A percentile compares a stretch with the other conserved stretches of the same genome.
These are phyloP conservation scores for Salinomyces thailandicus DNA, from an alignment of 2,329 filamentous ascomycete genomes.

Conservation along the genomic window DNA sequence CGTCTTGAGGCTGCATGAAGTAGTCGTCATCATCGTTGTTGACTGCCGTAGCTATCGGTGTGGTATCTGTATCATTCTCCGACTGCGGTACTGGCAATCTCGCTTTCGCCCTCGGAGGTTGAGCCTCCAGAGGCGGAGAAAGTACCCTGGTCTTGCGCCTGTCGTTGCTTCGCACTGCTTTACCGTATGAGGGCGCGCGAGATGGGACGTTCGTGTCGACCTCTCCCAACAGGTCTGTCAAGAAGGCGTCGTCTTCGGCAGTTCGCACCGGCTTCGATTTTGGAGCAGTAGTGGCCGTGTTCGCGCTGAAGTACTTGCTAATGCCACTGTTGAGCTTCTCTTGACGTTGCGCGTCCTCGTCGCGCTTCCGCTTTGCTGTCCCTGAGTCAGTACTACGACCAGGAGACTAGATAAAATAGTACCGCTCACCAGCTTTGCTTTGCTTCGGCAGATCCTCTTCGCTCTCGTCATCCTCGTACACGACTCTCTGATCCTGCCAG, in stretches of 20 bases:
- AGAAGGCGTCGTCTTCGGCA: constrained; percentile 79
- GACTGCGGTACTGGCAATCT: constrained; percentile 3
- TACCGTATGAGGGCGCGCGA: constrained; percentile 44
- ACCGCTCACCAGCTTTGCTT: constrained; percentile 46
- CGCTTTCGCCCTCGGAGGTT: constrained; percentile 22
- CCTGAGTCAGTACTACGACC: background rate
- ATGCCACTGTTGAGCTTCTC: constrained; percentile 87
- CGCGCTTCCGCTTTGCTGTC: constrained; percentile 71
- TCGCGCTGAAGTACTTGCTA: constrained; percentile 85
- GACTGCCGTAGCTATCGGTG: constrained; percentile 9
- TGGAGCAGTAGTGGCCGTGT: constrained; percentile 50
- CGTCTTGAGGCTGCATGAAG: constrained; percentile 44
- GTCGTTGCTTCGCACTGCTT: constrained; percentile 60
- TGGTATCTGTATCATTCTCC: constrained; percentile 11
- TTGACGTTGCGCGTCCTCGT: constrained; percentile 74
- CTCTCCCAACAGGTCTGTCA: constrained; percentile 73
- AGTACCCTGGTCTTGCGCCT: constrained; percentile 69
- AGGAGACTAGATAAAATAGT: background rate
- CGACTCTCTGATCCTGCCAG: constrained; percentile 60
- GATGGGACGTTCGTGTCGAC: constrained; percentile 67
- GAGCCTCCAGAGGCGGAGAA: constrained; percentile 58
- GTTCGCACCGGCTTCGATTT: constrained; percentile 56
- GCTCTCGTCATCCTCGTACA: constrained; percentile 62
- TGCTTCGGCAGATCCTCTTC: constrained; percentile 54
- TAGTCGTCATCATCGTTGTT: constrained; percentile 47